Evolutionary conservation across 768 basidiomycete species (phyloP).

Genomic region (Lactarius sanguifluus): DNA sequence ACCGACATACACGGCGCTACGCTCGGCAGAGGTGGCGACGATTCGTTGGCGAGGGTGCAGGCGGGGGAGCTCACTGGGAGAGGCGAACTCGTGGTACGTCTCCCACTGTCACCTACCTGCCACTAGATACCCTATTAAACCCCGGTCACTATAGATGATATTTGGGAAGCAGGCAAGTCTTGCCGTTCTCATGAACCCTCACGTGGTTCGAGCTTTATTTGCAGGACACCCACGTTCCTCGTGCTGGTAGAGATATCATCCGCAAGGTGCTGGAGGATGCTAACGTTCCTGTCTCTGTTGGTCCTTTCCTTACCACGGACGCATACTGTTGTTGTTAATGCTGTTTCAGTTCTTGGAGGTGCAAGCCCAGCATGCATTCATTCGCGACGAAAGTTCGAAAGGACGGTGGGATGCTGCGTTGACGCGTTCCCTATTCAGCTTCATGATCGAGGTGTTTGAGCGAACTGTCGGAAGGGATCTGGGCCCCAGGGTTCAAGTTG

Average conservation of each 20-base stretch:
- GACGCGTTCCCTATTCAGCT: conserved; percentile 72
- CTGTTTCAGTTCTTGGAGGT: conserved; percentile 81
- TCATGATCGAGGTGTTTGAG: conserved; percentile 94
- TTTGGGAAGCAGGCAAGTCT: conserved; percentile 83
- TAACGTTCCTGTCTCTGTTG: conserved; percentile 65
- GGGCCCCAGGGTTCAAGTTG: conserved; percentile 56
- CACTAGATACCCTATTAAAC: not conserved
- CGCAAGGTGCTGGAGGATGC: conserved; percentile 81
- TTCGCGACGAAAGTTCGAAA: conserved; percentile 88
- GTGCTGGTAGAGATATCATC: conserved; percentile 82
- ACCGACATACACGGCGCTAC: conserved; percentile 91
- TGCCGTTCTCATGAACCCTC: not conserved
- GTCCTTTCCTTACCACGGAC: conserved; percentile 33
- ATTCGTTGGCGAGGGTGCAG: conserved; percentile 70
- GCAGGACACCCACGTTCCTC: conserved; percentile 91
- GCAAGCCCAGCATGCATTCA: conserved; percentile 96
- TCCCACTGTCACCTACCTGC: not conserved
- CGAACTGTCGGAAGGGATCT: conserved; percentile 84
- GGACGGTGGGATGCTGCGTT: conserved; percentile 96
- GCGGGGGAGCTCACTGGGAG: conserved; percentile 76
- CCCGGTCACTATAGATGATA: conserved; percentile 61
- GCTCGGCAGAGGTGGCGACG: conserved; percentile 74
- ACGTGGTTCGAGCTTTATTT: not conserved
- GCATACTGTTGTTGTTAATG: conserved; percentile 1
- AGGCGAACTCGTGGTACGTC: conserved; percentile 78